These are phyloP conservation scores for Cystobasidium sp. DNA, from an alignment of 1,284 basidiomycete species.

Conservation along the genomic window DNA sequence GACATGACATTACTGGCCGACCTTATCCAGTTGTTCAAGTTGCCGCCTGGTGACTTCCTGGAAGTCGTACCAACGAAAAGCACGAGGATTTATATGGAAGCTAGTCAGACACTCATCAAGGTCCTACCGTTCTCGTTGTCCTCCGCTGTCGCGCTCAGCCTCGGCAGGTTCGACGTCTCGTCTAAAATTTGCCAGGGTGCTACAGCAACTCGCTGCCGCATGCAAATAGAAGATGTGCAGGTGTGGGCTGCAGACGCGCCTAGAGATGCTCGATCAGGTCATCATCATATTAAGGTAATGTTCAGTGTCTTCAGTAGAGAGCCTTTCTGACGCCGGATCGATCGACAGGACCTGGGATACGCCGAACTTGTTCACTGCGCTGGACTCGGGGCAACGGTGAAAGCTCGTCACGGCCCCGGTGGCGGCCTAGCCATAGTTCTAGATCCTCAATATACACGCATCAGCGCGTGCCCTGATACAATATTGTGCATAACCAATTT, in stretches of 20 bases:
- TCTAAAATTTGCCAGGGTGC: conserved; percentile 74
- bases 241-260: conserved; percentile 82
- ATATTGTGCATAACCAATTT: background rate
- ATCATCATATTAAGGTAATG: conserved; percentile 5
- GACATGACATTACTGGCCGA: conserved; percentile 71
- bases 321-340: background rate
- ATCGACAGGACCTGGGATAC: conserved; percentile 15
- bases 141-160: conserved; percentile 69
- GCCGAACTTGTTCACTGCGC: conserved; percentile 1
- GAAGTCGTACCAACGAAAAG: conserved; percentile 88
- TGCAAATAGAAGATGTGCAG: conserved; percentile 63
- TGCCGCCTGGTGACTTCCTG: conserved; percentile 77
- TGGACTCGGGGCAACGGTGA: background rate
- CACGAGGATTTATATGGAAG: conserved; percentile 69
- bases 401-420: background rate
- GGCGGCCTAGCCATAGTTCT: background rate
- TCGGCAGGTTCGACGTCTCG: conserved; percentile 69
- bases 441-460: background rate
- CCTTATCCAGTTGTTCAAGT: conserved; percentile 70
- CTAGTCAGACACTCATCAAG: conserved; percentile 73
- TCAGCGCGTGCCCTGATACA: conserved; percentile 24
- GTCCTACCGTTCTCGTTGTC: conserved; percentile 65
- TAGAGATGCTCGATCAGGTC: conserved; percentile 57
- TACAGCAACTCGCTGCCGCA: conserved; percentile 62
- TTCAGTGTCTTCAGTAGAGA: background rate